Evolutionary conservation across 169 alveolate genomes (phyloP).

Genomic region (Plasmodium cynomolgi): DNA sequence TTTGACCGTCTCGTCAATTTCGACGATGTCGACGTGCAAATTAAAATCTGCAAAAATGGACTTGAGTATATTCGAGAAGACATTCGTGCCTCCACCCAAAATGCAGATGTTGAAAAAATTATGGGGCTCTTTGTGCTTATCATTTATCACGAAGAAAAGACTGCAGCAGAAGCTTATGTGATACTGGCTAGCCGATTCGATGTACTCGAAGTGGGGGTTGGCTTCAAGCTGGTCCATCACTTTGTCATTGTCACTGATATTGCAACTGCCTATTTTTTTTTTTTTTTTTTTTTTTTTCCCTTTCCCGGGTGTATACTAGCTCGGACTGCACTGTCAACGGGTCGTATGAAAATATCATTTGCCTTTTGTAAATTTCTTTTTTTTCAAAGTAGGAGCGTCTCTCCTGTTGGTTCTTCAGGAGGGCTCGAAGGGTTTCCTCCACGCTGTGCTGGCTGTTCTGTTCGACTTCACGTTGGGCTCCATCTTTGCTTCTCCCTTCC

Average conservation of each 20-base stretch:
- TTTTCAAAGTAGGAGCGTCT: slow-evolving; percentile 20
- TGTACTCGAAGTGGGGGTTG: slow-evolving; percentile 28
- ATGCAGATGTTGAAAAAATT: slow-evolving; percentile 35
- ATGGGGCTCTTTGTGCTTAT: neutral
- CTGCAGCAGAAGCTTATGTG: slow-evolving; percentile 67
- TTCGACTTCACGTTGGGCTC: neutral
- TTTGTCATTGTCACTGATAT: neutral
- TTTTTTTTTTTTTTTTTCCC: neutral
- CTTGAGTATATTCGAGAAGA: slow-evolving; percentile 60
- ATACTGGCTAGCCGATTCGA: slow-evolving; percentile 72
- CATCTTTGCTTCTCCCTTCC: neutral
- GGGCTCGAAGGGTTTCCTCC: neutral
- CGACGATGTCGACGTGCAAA: slow-evolving; percentile 36
- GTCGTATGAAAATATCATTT: slow-evolving; percentile 83
- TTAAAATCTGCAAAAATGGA: slow-evolving; percentile 25
- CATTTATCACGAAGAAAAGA: slow-evolving; percentile 43
- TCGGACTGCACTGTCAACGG: slow-evolving; percentile 85
- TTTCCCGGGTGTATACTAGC: slow-evolving; percentile 32
- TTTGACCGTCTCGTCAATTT: slow-evolving; percentile 65
- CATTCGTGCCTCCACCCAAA: slow-evolving; percentile 76
- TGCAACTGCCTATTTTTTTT: too few species aligned
- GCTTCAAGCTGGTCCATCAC: neutral
- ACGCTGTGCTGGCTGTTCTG: neutral
- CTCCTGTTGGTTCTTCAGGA: slow-evolving; percentile 10
- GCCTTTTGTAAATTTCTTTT: slow-evolving; percentile 76